These are phyloP conservation scores for Tremella fuciformis DNA, from an alignment of 768 basidiomycete species.

Conservation along the genomic window DNA sequence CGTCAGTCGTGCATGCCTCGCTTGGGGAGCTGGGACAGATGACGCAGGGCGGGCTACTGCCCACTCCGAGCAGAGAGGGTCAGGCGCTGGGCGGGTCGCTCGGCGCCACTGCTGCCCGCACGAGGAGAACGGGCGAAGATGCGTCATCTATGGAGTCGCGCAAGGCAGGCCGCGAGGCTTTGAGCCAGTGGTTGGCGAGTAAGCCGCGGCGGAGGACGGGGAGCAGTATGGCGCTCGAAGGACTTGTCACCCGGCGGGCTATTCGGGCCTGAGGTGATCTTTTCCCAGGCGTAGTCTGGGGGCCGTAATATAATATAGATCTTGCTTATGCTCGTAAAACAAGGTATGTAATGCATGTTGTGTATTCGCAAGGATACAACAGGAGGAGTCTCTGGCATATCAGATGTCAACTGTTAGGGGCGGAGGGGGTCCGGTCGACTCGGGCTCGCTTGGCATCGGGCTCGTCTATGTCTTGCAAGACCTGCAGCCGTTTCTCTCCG, in stretches of 20 bases:
- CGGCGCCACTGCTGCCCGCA: too few relatives aligned
- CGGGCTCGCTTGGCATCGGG: not conserved
- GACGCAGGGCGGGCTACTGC: too few relatives aligned
- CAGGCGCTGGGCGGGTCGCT: too few relatives aligned
- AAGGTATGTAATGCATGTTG: slow-evolving; percentile 5
- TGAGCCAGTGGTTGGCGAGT: slow-evolving; percentile 3
- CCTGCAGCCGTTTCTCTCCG: slow-evolving; percentile 2
- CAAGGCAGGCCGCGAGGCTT: not conserved
- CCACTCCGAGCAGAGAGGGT: too few relatives aligned
- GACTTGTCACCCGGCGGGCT: too few relatives aligned
- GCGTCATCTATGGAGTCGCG: not conserved
- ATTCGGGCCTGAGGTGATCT: too few relatives aligned
- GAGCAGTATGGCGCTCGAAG: not conserved
- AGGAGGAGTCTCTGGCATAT: not conserved
- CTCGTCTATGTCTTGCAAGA: not conserved
- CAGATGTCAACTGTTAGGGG: not conserved
- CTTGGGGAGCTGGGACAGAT: too few relatives aligned
- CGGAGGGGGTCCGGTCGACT: not conserved
- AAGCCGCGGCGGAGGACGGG: slow-evolving; percentile 3
- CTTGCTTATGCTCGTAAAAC: too few relatives aligned
- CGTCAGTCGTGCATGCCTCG: too few relatives aligned
- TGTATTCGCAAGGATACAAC: not conserved
- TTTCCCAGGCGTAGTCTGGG: too few relatives aligned
- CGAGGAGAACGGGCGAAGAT: too few relatives aligned
- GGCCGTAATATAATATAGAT: too few relatives aligned